Evolutionary conservation across 768 basidiomycete genomes (phyloP).

Genomic region (Hericium erinaceus): DNA sequence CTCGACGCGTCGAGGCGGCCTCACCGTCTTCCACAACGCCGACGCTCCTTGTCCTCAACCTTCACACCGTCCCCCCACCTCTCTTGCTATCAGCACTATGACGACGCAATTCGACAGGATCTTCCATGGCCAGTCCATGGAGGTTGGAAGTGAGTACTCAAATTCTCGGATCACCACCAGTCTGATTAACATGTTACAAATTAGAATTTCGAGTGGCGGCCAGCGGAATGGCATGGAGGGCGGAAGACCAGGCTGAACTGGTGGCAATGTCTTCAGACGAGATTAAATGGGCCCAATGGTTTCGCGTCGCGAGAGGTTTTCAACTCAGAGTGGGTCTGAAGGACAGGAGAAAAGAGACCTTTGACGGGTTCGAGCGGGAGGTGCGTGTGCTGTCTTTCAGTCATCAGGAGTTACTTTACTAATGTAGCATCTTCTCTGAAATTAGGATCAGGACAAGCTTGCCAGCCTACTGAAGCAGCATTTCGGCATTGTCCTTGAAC

Average conservation of each 20-base stretch:
- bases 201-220: conserved; percentile 80
- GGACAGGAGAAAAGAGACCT: conserved; percentile 69
- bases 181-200: background rate
- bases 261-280: conserved; percentile 57
- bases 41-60: background rate
- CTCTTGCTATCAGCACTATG: conserved; percentile 27
- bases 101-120: conserved; percentile 83
- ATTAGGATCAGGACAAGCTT: conserved; percentile 86
- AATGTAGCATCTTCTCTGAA: background rate
- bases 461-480: conserved; percentile 73
- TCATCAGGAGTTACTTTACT: background rate
- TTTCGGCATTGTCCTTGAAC: conserved; percentile 79
- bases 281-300: conserved; percentile 87
- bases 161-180: background rate
- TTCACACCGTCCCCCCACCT: background rate
- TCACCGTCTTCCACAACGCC: background rate
- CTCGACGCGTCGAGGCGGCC: background rate
- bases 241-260: conserved; percentile 53
- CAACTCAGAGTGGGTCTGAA: conserved; percentile 81
- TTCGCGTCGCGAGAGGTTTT: conserved; percentile 85
- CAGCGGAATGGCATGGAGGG: conserved; percentile 94
- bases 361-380: conserved; percentile 90
- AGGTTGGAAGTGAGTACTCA: conserved; percentile 72
- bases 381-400: conserved; percentile 31
- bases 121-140: conserved; percentile 61